Evolutionary conservation across 1,284 basidiomycete species (phyloP), one percentile per base, ranked within the genome.

Genomic region (Laetiporus sulphureus): DNA sequence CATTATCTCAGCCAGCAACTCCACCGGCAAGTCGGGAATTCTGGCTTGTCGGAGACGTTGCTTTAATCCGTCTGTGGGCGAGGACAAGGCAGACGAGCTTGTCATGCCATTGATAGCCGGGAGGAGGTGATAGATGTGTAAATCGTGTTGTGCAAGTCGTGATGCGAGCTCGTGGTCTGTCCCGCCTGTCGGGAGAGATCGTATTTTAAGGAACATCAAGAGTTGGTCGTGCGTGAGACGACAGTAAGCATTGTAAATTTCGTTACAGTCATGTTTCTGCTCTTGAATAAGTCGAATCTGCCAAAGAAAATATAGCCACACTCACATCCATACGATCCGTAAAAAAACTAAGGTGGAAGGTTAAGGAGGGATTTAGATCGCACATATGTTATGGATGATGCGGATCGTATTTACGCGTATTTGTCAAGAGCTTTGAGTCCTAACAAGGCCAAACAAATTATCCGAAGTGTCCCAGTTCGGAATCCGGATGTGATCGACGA

Each of bases 1-100:
- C 60, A 90, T 64, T 47, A 90, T 87, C 40, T 82, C 75, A 6
- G 81, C 79, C 24, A 90, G 64, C 32, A 90, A 72, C 58, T 91
- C 87, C 36, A 81, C 69, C 1, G 86, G 86, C 11, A 90, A 69
- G 56, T 79, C 76, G 19, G 73, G 73, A 2, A 70, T 66, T 48
- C 56, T 55, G 19, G 54, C 57, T 21, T 53, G 54, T n/a, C 59
- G 55, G 11, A 48, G 31, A 23, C 57, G 57, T n/a, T 38, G 45
- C 27, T 50, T 56, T 11, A 47, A 29, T 25, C 13, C 32, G 22
- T 53, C 53, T 10, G 36, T 41, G 15, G 45, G 38, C 21, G 41
- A 32, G 3, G 42, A 38, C 22, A 22, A 34, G 29, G 19, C 31
- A 23, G 27, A 23, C 11, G 34, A 36, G 22, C 25, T 27, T 32